phyloP scores from a whole-genome alignment of 1,139 yeast genomes.

The Kurtzmaniella quercitrusa region DNA sequence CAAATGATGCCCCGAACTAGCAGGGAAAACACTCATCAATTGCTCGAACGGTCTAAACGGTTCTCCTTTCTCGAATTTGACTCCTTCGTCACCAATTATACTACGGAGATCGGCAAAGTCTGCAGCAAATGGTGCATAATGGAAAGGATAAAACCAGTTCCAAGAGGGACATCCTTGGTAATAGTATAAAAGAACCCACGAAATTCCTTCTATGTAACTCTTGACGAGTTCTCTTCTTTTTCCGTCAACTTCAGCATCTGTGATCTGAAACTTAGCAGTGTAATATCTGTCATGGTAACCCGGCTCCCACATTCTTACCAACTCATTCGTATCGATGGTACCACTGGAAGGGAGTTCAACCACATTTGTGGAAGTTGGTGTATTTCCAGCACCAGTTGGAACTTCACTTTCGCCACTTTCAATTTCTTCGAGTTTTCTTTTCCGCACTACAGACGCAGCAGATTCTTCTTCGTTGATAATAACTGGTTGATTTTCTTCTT shows the following conservation, averaged over 20 bases:
- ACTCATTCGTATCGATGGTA: conserved; percentile 2
- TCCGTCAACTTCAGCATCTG: conserved; percentile 52
- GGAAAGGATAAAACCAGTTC: conserved; percentile 97
- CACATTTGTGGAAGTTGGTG: conserved; percentile 10
- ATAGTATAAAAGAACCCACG: conserved; percentile 92
- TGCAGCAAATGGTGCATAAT: conserved; percentile 95
- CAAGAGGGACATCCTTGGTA: conserved; percentile 98
- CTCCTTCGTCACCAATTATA: conserved; percentile 47
- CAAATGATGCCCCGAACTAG: conserved; percentile 88
- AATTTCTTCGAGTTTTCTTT: conserved; percentile 15
- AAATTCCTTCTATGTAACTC: conserved; percentile 86
- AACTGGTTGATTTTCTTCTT: conserved; percentile 10
- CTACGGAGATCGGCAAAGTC: conserved; percentile 62
- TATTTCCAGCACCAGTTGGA: conserved; percentile 43
- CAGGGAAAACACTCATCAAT: conserved; percentile 95
- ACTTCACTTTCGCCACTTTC: conserved; percentile 11
- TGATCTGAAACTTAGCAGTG: conserved; percentile 63
- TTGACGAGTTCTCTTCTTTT: conserved; percentile 60
- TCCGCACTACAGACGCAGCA: conserved; percentile 10
- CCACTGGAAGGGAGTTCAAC: conserved; percentile 2
- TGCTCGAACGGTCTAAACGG: conserved; percentile 96
- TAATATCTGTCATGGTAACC: conserved; percentile 87
- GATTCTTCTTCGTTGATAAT: conserved; percentile 20
- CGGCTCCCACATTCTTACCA: conserved; percentile 73
- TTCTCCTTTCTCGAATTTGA: conserved; percentile 63